These are phyloP conservation scores for Pseudopithomyces maydicus DNA, from an alignment of 2,329 filamentous ascomycete species.

Conservation along the genomic window DNA sequence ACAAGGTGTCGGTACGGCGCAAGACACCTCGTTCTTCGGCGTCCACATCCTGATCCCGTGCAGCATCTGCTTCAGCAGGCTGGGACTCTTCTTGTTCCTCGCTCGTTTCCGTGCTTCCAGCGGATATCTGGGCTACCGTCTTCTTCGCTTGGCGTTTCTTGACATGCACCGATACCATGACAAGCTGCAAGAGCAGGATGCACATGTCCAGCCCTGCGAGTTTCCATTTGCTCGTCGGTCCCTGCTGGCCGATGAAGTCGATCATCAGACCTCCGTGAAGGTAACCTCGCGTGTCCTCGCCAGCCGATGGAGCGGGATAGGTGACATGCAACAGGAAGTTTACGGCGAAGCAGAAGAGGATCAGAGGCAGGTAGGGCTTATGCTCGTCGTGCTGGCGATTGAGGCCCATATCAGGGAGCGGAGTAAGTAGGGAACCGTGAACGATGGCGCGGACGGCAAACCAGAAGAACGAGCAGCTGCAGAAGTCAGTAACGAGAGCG, in stretches of 20 bases:
- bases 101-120: constrained; percentile 19
- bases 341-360: constrained; percentile 59
- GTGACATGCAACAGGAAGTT: constrained; percentile 61
- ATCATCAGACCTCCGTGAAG: constrained; percentile 67
- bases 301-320: constrained; percentile 47
- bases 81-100: constrained; percentile 6
- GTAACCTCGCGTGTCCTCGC: constrained; percentile 58
- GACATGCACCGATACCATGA: constrained; percentile 61
- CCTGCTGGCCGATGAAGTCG: constrained; percentile 67
- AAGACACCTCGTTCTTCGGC: constrained; percentile 63
- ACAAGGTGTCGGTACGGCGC: constrained; percentile 45
- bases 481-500: constrained; percentile 15
- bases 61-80: constrained; percentile 21
- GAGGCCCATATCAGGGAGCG: constrained; percentile 56
- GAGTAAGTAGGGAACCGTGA: constrained; percentile 64
- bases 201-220: constrained; percentile 60
- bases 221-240: constrained; percentile 59
- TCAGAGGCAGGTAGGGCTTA: constrained; percentile 59
- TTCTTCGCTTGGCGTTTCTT: constrained; percentile 57
- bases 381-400: constrained; percentile 55
- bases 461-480: constrained; percentile 63
- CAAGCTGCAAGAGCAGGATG: constrained; percentile 60
- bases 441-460: constrained; percentile 60
- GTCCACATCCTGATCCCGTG: constrained; percentile 59
- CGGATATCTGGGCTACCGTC: constrained; percentile 34